phyloP scores from a whole-genome alignment of 202 grass and related monocot genomes.

The Elaeis oleifera region DNA sequence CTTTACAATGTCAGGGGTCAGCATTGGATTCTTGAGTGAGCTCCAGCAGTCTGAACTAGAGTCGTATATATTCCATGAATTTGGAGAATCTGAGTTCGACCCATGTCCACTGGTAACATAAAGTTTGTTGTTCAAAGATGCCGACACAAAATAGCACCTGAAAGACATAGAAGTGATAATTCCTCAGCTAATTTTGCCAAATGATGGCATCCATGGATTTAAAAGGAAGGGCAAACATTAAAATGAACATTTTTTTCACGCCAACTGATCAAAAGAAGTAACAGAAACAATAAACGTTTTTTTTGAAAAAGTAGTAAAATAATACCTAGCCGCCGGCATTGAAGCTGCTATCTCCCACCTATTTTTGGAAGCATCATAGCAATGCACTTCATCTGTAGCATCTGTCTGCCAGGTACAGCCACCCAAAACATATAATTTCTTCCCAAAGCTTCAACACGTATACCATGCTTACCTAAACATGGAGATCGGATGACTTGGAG shows the following conservation, averaged over 20 bases:
- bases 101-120: constrained; percentile 53
- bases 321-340: constrained; percentile 75
- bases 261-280: background rate
- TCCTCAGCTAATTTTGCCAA: too few species aligned
- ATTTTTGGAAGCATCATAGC: constrained; percentile 50
- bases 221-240: background rate
- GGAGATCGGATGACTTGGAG: constrained; percentile 48
- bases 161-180: background rate
- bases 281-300: background rate
- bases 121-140: constrained; percentile 47
- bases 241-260: background rate
- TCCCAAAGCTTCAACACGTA: constrained; percentile 46
- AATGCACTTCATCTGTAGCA: constrained; percentile 56
- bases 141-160: constrained; percentile 58
- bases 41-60: constrained; percentile 40
- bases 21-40: constrained; percentile 51
- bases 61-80: constrained; percentile 80
- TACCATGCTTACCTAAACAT: constrained; percentile 38
- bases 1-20: constrained; percentile 53
- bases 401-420: constrained; percentile 45
- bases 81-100: constrained; percentile 42
- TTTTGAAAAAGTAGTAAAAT: too few species aligned
- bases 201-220: too few species aligned
- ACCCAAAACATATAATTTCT: constrained; percentile 64
- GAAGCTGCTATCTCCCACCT: constrained; percentile 38